Percentiles rank a stretch among this genome's conserved stretches.
These are phyloP conservation scores for Paraurostyla sp. DNA, from an alignment of 73 alveolate genomes.

Conservation along the genomic window DNA sequence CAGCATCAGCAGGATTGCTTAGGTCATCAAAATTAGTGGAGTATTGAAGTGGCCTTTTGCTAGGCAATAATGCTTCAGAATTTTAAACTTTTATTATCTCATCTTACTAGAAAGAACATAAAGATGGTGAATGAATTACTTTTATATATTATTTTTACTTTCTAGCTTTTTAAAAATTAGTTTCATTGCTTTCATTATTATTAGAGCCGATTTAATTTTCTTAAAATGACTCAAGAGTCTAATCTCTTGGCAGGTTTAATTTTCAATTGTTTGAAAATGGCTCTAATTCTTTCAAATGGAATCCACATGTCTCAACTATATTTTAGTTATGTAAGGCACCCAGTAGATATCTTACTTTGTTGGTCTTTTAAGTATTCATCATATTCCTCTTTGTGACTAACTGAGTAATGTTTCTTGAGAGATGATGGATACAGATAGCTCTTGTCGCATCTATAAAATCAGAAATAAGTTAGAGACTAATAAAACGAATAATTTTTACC, in stretches of 20 bases:
- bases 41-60: no score
- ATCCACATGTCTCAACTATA: constrained; percentile 48
- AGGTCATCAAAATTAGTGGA: no score
- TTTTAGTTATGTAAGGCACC: neutral
- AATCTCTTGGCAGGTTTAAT: neutral
- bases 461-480: neutral
- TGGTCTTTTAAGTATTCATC: constrained; percentile 19
- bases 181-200: neutral
- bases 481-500: neutral
- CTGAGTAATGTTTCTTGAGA: constrained; percentile 65
- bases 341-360: neutral
- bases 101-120: no score
- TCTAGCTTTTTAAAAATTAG: neutral
- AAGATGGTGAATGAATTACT: neutral
- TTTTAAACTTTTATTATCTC: no score
- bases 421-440: constrained; percentile 66
- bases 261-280: neutral
- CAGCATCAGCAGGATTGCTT: no score
- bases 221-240: constrained; percentile 3
- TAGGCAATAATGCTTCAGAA: no score
- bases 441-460: constrained; percentile 45
- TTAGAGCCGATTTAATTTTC: neutral
- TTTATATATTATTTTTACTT: no score
- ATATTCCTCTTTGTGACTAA: constrained; percentile 70
- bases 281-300: neutral